Base-by-base conservation (phyloP, 805 yeast species). In the Wickerhamiella lipophila region DNA sequence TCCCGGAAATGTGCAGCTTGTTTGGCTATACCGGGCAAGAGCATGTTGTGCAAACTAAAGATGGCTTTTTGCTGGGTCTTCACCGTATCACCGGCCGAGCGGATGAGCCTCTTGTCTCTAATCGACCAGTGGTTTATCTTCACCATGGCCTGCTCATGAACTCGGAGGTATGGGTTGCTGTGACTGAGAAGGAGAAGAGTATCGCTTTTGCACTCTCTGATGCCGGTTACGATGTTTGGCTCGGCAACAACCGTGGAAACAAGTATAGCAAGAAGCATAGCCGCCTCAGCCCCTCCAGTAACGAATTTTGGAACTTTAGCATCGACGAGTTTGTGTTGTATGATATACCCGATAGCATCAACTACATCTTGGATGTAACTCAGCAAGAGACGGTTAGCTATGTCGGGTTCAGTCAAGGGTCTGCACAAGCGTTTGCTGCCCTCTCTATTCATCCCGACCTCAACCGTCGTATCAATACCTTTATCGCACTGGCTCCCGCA, bases 141-240 rank as follows among this genome's bases (percentile, higher is more conserved):
- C 97, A 89, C 61, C 97, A 89, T 60, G 97, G 97, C 0, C 68
- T 89, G 46, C 69, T 89, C 52, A 88, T 87, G 92, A 80, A 79
- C 62, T 78, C 88, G 41, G 97, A 92, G 59, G 70, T 83, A 22
- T 82, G 94, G 94, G 63, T 78, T 60, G 73, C 77, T 61, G 65
- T 67, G 49, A 50, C 68, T 50, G 64, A 73, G 51, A 69, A 73
- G 52, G 52, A 65, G 54, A 68, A 71, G 42, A 77, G 79, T 53
- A 65, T 92, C 43, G 96, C 97, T 0, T 81, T 83, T 61, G 67
- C 77, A 2, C 70, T 89, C 29, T 81, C 81, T 50, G 92, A 86
- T 51, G 63, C 78, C 38, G 96, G 96, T 1, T 89, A 79, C 64
- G 97, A 92, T 60, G 96, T 89, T 5, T 89, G 94, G 89, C 68